Base-by-base conservation (phyloP, 2,329 filamentous ascomycete species). In the Neocucurbitaria cava region DNA sequence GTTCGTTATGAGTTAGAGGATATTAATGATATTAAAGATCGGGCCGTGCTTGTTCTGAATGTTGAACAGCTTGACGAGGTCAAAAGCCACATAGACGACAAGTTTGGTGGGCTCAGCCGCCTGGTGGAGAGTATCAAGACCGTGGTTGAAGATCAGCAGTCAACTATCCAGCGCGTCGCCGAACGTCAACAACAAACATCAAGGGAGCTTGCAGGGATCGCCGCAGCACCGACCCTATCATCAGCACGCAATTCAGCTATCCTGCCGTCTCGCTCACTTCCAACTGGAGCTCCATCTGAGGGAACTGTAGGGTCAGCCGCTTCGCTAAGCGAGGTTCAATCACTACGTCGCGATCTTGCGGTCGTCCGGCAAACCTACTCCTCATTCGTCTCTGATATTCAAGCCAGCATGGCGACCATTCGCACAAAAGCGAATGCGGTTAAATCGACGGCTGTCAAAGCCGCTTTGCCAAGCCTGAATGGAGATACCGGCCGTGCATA, bases 1-100 rank as follows among this genome's bases (percentile, higher is more conserved):
- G 90, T 99, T n/a, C 89, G 95, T 15, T 94, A 99, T 74, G 95
- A 99, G 77, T 80, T 99, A 21, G 95, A 99, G 74, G 95, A 99
- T 71, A 81, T 99, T 26, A 86, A 82, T 17, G 95, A 99, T 71
- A 90, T 99, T 68, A 97, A 96, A 77, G 95, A 99, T 73, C 87
- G 94, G 26, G 92, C 92, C 1, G 95, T 99, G 0, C 82, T 99
- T n/a, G 96, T 95, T 0, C 81, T 99, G 38, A 99, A 99, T 65
- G 85, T 98, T 1, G 95, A 99, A 71, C 86, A 89, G 15, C 83
- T 99, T 4, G 95, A 99, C 72, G 95, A 99, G 76, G 93, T 99
- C 33, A 98, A 98, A 78, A 88, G 88, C 44, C 95, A 98, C 71
- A 92, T 99, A 61, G 95, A 99, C 61, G 94, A 99, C 61, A 92